Evolutionary conservation across 108 stramenopile genomes (phyloP).

Genomic region (Conticribra guillardii): DNA sequence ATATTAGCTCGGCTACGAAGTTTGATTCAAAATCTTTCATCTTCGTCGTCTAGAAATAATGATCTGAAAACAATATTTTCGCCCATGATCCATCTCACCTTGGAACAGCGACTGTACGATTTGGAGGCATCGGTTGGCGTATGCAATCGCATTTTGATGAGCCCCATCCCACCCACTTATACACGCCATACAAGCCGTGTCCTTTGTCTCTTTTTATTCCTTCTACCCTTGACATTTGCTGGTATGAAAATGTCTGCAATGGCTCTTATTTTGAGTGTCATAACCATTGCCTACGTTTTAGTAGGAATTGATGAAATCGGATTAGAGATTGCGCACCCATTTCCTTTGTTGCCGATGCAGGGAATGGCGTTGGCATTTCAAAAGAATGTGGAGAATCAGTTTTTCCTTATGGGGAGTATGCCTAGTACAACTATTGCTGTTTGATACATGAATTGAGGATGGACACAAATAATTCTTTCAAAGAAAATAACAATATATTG

Average conservation of each 20-base stretch:
- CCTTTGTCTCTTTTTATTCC: constrained; percentile 27
- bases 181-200: constrained; percentile 49
- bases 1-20: not conserved
- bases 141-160: constrained; percentile 35
- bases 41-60: constrained; percentile 2
- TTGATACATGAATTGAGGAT: no score
- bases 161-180: constrained; percentile 51
- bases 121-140: constrained; percentile 30
- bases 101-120: constrained; percentile 35
- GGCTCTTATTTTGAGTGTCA: not conserved
- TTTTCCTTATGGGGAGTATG: constrained; percentile 6
- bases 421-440: no score
- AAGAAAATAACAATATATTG: no score
- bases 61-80: constrained; percentile 10
- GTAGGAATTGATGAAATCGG: constrained; percentile 56
- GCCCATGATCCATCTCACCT: constrained; percentile 29
- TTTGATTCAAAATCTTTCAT: not conserved
- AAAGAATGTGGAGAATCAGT: constrained; percentile 33
- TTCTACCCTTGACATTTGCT: constrained; percentile 28
- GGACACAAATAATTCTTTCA: no score
- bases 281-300: constrained; percentile 37
- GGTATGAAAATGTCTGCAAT: not conserved
- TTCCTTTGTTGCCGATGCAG: constrained; percentile 47
- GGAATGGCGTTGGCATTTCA: constrained; percentile 35
- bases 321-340: constrained; percentile 48